These are phyloP conservation scores for Ceratorhiza oryzae-sativae DNA, from an alignment of 1,284 basidiomycete species.

Conservation along the genomic window DNA sequence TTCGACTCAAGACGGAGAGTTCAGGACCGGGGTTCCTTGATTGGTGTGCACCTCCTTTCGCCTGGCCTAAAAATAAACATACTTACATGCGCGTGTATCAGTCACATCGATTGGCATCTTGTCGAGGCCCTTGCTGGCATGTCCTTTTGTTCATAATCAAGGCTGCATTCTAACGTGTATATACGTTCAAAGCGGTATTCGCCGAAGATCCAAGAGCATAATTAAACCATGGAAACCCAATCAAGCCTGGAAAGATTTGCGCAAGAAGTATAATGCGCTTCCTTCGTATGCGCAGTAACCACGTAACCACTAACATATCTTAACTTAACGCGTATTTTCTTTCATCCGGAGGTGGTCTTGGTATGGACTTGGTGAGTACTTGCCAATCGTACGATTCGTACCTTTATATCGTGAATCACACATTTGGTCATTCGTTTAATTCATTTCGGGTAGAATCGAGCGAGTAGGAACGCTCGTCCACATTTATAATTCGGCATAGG, in stretches of 20 bases:
- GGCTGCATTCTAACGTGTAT: too few species aligned
- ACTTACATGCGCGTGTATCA: slow-evolving; percentile 49
- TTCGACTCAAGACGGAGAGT: slow-evolving; percentile 47
- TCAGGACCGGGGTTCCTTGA: background rate
- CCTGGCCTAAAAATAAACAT: background rate
- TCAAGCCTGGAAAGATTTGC: slow-evolving; percentile 16
- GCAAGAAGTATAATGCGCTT: slow-evolving; percentile 25
- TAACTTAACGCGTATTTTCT: too few species aligned
- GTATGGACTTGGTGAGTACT: too few species aligned
- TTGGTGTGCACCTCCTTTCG: background rate
- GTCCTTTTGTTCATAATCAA: background rate
- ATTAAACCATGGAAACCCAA: background rate
- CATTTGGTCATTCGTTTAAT: too few species aligned
- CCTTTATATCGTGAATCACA: too few species aligned
- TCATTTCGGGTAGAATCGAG: too few species aligned
- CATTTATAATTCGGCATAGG: too few species aligned
- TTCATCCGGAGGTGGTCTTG: too few species aligned
- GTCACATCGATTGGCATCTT: slow-evolving; percentile 47
- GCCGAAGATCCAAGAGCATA: slow-evolving; percentile 17
- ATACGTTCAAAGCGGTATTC: slow-evolving; percentile 11
- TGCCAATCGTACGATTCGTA: too few species aligned
- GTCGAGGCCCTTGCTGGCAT: background rate
- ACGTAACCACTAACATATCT: too few species aligned
- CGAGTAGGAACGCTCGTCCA: too few species aligned
- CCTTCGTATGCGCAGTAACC: background rate